Conservation (phyloP, 23 red algal species). For the Pyropia yezoensis region DNA sequence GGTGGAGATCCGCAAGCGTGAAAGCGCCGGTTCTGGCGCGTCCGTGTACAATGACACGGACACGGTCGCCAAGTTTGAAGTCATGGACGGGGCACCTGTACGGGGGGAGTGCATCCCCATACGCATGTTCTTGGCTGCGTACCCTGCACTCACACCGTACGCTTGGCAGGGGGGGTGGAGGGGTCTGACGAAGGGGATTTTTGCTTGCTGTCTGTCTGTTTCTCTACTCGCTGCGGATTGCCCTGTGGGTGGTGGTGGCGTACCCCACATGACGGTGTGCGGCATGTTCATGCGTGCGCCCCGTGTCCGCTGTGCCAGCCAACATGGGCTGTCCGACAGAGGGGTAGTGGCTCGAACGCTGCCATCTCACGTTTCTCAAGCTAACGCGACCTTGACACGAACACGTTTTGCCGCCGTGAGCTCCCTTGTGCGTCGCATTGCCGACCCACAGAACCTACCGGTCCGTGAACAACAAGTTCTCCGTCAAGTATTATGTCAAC, state of each 20-base stretch:
- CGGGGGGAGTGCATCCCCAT: slow-evolving; percentile 77
- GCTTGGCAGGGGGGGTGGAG: background rate
- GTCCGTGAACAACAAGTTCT: slow-evolving; percentile 84
- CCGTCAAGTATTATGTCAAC: slow-evolving; percentile 92
- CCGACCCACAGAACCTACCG: slow-evolving; percentile 37
- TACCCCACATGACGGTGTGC: too few species aligned
- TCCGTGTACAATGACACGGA: slow-evolving; percentile 78
- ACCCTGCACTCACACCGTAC: slow-evolving; percentile 71
- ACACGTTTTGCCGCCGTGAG: too few species aligned
- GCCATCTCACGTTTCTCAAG: too few species aligned
- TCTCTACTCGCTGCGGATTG: too few species aligned
- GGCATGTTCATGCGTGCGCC: too few species aligned
- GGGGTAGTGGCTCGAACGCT: too few species aligned
- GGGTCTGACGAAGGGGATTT: too few species aligned
- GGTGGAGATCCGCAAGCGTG: slow-evolving; percentile 86
- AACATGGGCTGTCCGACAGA: too few species aligned
- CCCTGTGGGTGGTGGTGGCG: too few species aligned
- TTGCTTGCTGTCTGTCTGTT: too few species aligned
- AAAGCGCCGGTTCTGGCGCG: slow-evolving; percentile 66
- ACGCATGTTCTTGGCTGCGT: slow-evolving; percentile 80
- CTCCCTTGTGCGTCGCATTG: background rate
- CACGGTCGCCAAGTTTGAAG: slow-evolving; percentile 92
- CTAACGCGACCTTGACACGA: too few species aligned
- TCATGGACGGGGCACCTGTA: slow-evolving; percentile 84
- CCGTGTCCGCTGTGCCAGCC: too few species aligned